Evolutionary conservation across 345 rosid species (phyloP), one percentile per base, ranked within the genome.

Genomic region (Theobroma cacao): DNA sequence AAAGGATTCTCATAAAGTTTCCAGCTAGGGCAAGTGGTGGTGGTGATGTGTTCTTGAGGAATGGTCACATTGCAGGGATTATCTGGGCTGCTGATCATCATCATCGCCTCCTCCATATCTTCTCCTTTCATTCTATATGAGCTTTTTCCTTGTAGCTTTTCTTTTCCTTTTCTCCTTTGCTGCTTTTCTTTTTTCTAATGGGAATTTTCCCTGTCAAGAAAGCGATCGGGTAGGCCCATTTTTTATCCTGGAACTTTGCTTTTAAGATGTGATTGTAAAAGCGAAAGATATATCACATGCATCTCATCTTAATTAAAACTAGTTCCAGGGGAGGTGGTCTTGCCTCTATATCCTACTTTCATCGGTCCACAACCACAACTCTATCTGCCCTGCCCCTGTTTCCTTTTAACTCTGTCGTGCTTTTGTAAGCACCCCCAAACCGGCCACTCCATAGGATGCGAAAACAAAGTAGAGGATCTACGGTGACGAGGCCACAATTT

Each of bases 1-100:
- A 85, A 89, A 28, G 98, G 95, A 52, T 94, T 92, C 4, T 87
- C 85, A 83, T 94, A 92, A 77, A 89, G 88, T 83, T 89, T 91
- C 98, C 98, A 91, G 84, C 85, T 85, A 33, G 89, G 86, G 81
- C 80, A 77, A 78, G 85, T 82, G 75, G 91, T 59, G 76, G 86
- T 84, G 86, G 77, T 87, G 80, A 71, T 78, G 77, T 72, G 76
- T 50, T 87, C 83, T 71, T 43, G 48, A 79, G 75, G 77, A 62
- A 45, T 74, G 34, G 80, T 63, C 24, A 81, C 81, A 75, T 65
- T 76, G 69, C 63, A 62, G 63, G 83, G 67, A 81, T 45, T 77
- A 15, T 82, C 84, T 66, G 82, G 82, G 82, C 81, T 81, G 79
- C 80, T 68, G 77, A 82, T 81, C 85, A 82, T 88, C 92, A 86